A percentile compares a stretch with the other conserved stretches of the same genome.
These are phyloP conservation scores for Skeletonema costatum DNA, from an alignment of 108 stramenopile genomes.

Conservation along the genomic window DNA sequence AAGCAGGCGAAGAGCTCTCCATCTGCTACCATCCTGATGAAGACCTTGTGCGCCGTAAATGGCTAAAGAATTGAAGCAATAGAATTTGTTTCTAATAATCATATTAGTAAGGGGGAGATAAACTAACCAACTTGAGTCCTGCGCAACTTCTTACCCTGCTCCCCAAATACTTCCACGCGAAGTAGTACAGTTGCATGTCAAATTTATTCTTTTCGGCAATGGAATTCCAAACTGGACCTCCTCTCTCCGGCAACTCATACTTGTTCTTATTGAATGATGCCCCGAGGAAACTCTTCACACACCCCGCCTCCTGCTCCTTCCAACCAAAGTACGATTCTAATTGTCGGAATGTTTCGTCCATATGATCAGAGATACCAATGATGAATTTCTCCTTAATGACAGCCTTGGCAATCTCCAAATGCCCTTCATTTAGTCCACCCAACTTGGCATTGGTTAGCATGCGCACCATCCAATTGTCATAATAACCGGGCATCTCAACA, in stretches of 20 bases:
- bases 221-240: slow-evolving; percentile 20
- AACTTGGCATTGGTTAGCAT: slow-evolving; percentile 42
- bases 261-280: slow-evolving; percentile 28
- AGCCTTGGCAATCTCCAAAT: slow-evolving; percentile 46
- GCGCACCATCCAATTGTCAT: slow-evolving; percentile 54
- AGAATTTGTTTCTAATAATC: too few species aligned
- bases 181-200: slow-evolving; percentile 42
- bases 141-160: background rate
- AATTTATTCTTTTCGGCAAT: slow-evolving; percentile 41
- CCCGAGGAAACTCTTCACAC: slow-evolving; percentile 19
- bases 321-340: slow-evolving; percentile 52
- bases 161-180: slow-evolving; percentile 31
- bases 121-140: background rate
- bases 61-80: background rate
- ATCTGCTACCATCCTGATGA: background rate
- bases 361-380: slow-evolving; percentile 41
- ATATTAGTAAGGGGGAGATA: background rate
- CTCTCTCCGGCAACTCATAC: slow-evolving; percentile 25
- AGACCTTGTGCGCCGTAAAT: background rate
- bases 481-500: slow-evolving; percentile 28
- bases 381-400: slow-evolving; percentile 47
- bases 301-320: slow-evolving; percentile 31
- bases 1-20: background rate
- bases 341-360: slow-evolving; percentile 40
- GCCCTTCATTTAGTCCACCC: slow-evolving; percentile 41